phyloP scores from a whole-genome alignment of 2,329 filamentous ascomycete species.

The Capronia epimyces region DNA sequence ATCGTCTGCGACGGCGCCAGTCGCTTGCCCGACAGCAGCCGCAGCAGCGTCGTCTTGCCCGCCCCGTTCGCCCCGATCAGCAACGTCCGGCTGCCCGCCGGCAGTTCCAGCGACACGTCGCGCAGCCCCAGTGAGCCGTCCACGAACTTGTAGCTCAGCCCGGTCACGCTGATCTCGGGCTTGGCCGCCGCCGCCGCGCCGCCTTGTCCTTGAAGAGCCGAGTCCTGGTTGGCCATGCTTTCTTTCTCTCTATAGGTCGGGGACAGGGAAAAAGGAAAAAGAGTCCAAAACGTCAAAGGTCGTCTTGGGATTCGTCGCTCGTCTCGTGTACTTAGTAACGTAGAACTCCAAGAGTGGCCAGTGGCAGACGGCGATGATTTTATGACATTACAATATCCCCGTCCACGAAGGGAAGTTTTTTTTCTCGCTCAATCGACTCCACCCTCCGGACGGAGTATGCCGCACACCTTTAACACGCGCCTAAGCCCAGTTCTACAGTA shows the following conservation, averaged over 20 bases:
- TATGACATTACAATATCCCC: too few species aligned
- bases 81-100: slow-evolving; percentile 76
- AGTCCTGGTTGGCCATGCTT: not conserved
- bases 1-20: slow-evolving; percentile 74
- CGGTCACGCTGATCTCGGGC: slow-evolving; percentile 65
- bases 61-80: slow-evolving; percentile 93
- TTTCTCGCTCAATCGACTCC: too few species aligned
- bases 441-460: too few species aligned
- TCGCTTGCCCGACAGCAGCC: slow-evolving; percentile 89
- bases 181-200: not conserved
- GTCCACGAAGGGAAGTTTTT: too few species aligned
- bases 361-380: too few species aligned
- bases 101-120: slow-evolving; percentile 69
- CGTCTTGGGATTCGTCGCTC: too few species aligned
- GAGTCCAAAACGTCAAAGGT: too few species aligned
- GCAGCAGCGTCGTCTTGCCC: slow-evolving; percentile 93
- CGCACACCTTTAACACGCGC: too few species aligned
- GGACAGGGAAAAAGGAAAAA: not conserved
- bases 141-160: slow-evolving; percentile 83
- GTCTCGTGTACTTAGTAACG: too few species aligned
- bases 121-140: slow-evolving; percentile 75
- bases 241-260: not conserved
- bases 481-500: too few species aligned
- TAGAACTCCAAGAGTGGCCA: too few species aligned
- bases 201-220: too few species aligned